Evolutionary conservation across 2,329 filamentous ascomycete species (phyloP).

Genomic region (Hymenoscyphus fraxineus): DNA sequence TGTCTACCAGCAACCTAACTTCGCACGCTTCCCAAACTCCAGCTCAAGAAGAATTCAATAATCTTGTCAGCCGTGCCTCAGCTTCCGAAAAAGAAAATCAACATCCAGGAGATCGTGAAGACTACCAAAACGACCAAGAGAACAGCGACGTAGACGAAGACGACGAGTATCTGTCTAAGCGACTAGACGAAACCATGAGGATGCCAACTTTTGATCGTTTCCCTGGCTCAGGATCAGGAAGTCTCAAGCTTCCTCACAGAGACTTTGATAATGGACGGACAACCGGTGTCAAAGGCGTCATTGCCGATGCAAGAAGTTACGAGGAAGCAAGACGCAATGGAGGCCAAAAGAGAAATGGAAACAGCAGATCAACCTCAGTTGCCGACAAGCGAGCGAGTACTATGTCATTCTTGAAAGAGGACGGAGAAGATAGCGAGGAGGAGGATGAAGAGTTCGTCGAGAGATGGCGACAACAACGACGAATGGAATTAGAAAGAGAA

Average conservation of each 20-base stretch:
- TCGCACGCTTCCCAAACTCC: slow-evolving; percentile 40
- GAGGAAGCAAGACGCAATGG: slow-evolving; percentile 56
- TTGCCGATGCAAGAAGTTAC: slow-evolving; percentile 76
- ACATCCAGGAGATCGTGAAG: slow-evolving; percentile 56
- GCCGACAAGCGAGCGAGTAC: slow-evolving; percentile 24
- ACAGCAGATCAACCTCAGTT: slow-evolving; percentile 18
- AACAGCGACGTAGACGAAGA: slow-evolving; percentile 56
- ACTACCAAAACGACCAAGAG: slow-evolving; percentile 46
- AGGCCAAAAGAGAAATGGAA: slow-evolving; percentile 41
- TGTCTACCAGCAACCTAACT: slow-evolving; percentile 29
- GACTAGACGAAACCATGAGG: slow-evolving; percentile 63
- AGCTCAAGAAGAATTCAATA: slow-evolving; percentile 65
- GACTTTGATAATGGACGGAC: slow-evolving; percentile 65
- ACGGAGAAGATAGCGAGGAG: slow-evolving; percentile 36
- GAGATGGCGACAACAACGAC: slow-evolving; percentile 77
- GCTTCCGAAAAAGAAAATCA: slow-evolving; percentile 18
- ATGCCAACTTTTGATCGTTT: slow-evolving; percentile 51
- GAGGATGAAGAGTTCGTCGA: slow-evolving; percentile 78
- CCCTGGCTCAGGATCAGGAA: slow-evolving; percentile 40
- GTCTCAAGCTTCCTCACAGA: slow-evolving; percentile 57
- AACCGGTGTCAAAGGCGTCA: slow-evolving; percentile 83
- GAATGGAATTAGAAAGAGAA: slow-evolving; percentile 70
- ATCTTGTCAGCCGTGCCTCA: slow-evolving; percentile 56
- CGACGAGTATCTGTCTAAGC: slow-evolving; percentile 29
- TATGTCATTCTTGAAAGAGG: slow-evolving; percentile 26